A percentile compares a stretch with the other conserved stretches of the same genome.
Conservation (phyloP, 176 grass and related monocot genomes). For the Oryza brachyantha region DNA sequence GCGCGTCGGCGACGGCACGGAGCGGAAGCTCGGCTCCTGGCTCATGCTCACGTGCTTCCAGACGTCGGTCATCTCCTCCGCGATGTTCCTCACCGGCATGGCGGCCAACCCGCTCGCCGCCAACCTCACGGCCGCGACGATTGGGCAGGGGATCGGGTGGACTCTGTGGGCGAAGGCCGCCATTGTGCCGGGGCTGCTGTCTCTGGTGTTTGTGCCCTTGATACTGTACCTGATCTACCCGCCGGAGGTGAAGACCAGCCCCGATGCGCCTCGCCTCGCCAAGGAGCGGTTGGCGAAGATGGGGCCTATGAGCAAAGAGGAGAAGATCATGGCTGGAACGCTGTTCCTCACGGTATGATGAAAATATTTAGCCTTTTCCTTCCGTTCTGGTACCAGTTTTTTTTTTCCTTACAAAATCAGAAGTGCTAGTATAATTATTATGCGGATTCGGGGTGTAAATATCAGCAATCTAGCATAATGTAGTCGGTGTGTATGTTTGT, state of each 20-base stretch:
- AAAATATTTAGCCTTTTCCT: neutral
- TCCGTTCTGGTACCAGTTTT: neutral
- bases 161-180: slow-evolving; percentile 95
- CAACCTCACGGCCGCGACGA: slow-evolving; percentile 68
- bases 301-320: slow-evolving; percentile 82
- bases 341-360: slow-evolving; percentile 80
- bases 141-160: slow-evolving; percentile 82
- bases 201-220: slow-evolving; percentile 73
- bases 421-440: slow-evolving; percentile 4
- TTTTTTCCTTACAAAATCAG: neutral
- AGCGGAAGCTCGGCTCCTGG: slow-evolving; percentile 75
- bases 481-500: neutral
- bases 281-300: slow-evolving; percentile 79
- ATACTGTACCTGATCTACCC: slow-evolving; percentile 87
- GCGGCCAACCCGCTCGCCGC: slow-evolving; percentile 85
- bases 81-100: slow-evolving; percentile 98
- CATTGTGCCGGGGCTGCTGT: slow-evolving; percentile 75
- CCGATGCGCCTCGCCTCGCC: slow-evolving; percentile 78
- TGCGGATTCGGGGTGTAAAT: neutral
- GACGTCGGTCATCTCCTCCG: slow-evolving; percentile 82
- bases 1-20: slow-evolving; percentile 67
- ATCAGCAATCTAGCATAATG: neutral
- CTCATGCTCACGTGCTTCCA: slow-evolving; percentile 99
- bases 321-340: slow-evolving; percentile 82
- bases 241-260: slow-evolving; percentile 81